These are phyloP conservation scores for Puccinia hordei DNA, from an alignment of 1,284 basidiomycete genomes.

Conservation along the genomic window DNA sequence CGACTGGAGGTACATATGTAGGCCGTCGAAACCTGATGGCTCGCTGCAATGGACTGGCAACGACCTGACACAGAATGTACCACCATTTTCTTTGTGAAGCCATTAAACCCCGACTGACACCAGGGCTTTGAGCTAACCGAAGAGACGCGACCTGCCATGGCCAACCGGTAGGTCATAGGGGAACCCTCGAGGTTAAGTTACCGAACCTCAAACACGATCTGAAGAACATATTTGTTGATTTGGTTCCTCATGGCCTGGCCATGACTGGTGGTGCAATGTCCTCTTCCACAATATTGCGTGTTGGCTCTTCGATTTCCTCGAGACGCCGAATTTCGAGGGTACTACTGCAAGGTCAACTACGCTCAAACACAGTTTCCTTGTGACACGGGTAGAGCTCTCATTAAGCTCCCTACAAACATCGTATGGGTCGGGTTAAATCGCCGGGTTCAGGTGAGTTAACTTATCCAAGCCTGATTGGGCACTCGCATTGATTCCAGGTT, in stretches of 20 bases:
- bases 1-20: neutral
- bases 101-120: neutral
- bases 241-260: neutral
- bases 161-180: neutral
- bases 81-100: neutral
- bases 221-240: neutral
- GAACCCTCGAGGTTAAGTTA: slow-evolving; percentile 16
- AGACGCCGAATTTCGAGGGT: neutral
- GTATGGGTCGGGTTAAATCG: no score
- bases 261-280: neutral
- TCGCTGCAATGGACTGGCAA: neutral
- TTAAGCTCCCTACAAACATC: no score
- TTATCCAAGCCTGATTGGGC: no score
- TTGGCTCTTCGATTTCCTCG: neutral
- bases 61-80: neutral
- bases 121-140: neutral
- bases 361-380: neutral
- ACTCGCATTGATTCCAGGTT: no score
- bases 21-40: neutral
- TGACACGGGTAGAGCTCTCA: no score
- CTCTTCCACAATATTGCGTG: no score
- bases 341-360: neutral
- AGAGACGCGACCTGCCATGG: neutral
- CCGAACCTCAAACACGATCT: neutral
- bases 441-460: no score